These are phyloP conservation scores for Alternaria infectoria DNA, from an alignment of 2,329 filamentous ascomycete genomes.

Conservation along the genomic window DNA sequence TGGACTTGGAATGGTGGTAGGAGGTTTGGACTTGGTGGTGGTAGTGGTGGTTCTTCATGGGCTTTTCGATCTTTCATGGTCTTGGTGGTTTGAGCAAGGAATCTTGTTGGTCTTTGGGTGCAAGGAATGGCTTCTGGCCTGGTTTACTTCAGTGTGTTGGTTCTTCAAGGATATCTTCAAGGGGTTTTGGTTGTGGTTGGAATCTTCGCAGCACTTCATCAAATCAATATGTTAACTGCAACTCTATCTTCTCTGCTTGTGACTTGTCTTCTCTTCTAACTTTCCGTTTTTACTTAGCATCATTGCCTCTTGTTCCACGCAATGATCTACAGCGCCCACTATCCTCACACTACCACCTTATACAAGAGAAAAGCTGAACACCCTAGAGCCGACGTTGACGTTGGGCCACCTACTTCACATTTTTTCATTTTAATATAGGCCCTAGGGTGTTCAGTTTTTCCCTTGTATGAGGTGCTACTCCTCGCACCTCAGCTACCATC, in stretches of 20 bases:
- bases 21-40: background rate
- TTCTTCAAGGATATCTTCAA: background rate
- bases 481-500: no score
- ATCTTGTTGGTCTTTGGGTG: background rate
- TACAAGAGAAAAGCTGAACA: no score
- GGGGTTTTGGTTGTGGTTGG: background rate
- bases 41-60: background rate
- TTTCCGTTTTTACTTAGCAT: no score
- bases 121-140: background rate
- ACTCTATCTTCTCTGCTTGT: background rate
- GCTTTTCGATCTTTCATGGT: background rate
- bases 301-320: no score
- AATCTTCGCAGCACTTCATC: background rate
- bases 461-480: no score
- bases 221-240: background rate
- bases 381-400: no score
- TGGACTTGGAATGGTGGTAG: background rate
- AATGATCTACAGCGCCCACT: no score
- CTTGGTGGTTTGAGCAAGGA: constrained; percentile 1
- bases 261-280: background rate
- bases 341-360: no score
- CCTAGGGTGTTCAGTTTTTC: no score
- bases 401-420: no score
- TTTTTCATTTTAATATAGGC: no score
- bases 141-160: background rate